Evolutionary conservation across 768 basidiomycete genomes (phyloP).

Genomic region (Filobasidium floriforme): DNA sequence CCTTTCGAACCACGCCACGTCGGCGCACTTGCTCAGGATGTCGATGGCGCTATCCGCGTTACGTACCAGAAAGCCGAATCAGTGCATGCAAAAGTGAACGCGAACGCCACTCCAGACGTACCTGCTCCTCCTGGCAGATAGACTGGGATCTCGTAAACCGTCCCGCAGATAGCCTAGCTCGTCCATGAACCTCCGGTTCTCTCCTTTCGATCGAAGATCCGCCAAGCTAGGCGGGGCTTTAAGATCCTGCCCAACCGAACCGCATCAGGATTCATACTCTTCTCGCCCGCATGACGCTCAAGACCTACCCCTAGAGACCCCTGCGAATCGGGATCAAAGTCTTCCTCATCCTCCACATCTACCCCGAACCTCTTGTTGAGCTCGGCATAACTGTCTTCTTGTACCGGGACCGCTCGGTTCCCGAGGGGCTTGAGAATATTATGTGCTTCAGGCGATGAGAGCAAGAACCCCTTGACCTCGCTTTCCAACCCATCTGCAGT

Average conservation of each 20-base stretch:
- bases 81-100: too few species aligned
- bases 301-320: slow-evolving; percentile 17
- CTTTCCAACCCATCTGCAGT: neutral
- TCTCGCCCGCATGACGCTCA: slow-evolving; percentile 22
- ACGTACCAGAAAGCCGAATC: neutral
- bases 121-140: slow-evolving; percentile 25
- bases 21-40: slow-evolving; percentile 15
- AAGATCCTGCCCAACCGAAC: slow-evolving; percentile 6
- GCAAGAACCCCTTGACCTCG: slow-evolving; percentile 4
- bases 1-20: slow-evolving; percentile 31
- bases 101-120: too few species aligned
- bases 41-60: slow-evolving; percentile 12
- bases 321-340: slow-evolving; percentile 6
- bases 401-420: neutral
- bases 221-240: slow-evolving; percentile 33
- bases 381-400: slow-evolving; percentile 36
- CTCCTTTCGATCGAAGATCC: slow-evolving; percentile 40
- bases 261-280: neutral
- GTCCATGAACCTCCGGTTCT: slow-evolving; percentile 41
- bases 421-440: neutral
- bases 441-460: neutral
- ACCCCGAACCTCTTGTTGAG: slow-evolving; percentile 34
- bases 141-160: slow-evolving; percentile 22
- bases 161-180: slow-evolving; percentile 37
- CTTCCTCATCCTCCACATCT: slow-evolving; percentile 28